Percentiles rank a stretch among this genome's conserved stretches.
Evolutionary conservation across 2,329 filamentous ascomycete genomes (phyloP).

Genomic region (Apiospora hydei): DNA sequence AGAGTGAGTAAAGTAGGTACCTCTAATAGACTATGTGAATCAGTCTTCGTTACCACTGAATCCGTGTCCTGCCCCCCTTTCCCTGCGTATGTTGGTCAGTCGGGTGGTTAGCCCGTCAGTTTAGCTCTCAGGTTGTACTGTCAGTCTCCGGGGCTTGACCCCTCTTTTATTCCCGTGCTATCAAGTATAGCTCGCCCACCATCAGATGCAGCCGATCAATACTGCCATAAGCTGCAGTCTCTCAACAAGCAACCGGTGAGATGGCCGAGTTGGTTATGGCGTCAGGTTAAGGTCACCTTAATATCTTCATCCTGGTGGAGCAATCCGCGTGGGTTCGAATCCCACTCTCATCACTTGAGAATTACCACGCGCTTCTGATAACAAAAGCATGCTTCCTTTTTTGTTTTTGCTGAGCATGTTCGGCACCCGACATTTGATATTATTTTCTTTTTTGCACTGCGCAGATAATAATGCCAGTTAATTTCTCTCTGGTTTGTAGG

Average conservation of each 20-base stretch:
- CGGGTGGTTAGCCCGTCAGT: neutral
- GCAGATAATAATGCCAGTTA: no score
- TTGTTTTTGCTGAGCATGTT: neutral
- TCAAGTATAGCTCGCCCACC: neutral
- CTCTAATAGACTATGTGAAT: neutral
- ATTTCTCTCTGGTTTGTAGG: no score
- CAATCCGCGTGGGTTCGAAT: constrained; percentile 41
- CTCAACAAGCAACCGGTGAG: constrained; percentile 20
- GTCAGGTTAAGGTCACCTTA: constrained; percentile 26
- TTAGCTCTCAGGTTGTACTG: neutral
- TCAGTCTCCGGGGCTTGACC: neutral
- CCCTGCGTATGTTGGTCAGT: neutral
- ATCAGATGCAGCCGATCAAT: neutral
- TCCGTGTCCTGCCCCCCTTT: neutral
- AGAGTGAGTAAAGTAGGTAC: neutral
- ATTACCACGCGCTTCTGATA: constrained; percentile 11
- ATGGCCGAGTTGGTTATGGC: constrained; percentile 26
- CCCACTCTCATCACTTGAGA: constrained; percentile 38
- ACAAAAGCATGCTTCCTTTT: constrained; percentile 13
- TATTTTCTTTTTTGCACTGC: neutral
- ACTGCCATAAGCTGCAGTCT: neutral
- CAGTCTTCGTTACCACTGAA: neutral
- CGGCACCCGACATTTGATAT: neutral
- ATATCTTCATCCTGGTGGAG: constrained; percentile 26
- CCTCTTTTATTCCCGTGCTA: neutral